Evolutionary conservation across 306 rosid species (phyloP), one percentile per base, ranked within the genome.

Genomic region (Vachellia collinsii): DNA sequence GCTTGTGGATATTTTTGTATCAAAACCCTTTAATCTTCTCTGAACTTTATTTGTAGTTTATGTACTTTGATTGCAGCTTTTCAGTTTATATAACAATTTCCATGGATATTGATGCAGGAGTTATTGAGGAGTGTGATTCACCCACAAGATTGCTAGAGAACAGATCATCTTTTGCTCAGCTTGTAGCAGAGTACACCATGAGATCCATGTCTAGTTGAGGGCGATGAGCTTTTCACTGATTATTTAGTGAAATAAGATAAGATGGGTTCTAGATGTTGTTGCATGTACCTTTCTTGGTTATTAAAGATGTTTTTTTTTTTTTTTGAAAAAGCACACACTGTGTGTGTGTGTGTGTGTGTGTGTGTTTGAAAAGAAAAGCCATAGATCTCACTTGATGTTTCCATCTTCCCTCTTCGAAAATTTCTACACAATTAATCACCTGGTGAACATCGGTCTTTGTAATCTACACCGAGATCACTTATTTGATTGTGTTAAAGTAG

Each of bases 111-210:
- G 17, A 13, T 93, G 82, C 80, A 88, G 97, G 97, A 69, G 84
- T 83, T 16, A 71, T 93, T 42, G 90, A 90, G 71, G 97, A 93
- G 82, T 85, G 62, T 54, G 93, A 91, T 72, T 73, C 92, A 7
- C 97, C 97, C 8, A 56, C 70, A 23, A 83, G 79, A 85, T 82
- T 93, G 87, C 74, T 93, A 1, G 94, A 90, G 74, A 43, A 90
- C 67, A 90, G 85, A 47, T 87, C 85, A 1, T 91, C 97, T 47
- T 90, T 93, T 76, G 65, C 97, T 39, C 93, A 86, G 77, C 93
- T 86, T 56, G 94, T 93, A 36, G 89, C 90, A 19, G 93, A 93
- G 79, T 93, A 93, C 66, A 87, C 20, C n/a, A 62, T 65, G 43
- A 88, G 94, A 78, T 91, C 92, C 1, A 84, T 71, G 47, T 78